phyloP scores from a whole-genome alignment of 257 asterid genomes.

The Penstemon newberryi region DNA sequence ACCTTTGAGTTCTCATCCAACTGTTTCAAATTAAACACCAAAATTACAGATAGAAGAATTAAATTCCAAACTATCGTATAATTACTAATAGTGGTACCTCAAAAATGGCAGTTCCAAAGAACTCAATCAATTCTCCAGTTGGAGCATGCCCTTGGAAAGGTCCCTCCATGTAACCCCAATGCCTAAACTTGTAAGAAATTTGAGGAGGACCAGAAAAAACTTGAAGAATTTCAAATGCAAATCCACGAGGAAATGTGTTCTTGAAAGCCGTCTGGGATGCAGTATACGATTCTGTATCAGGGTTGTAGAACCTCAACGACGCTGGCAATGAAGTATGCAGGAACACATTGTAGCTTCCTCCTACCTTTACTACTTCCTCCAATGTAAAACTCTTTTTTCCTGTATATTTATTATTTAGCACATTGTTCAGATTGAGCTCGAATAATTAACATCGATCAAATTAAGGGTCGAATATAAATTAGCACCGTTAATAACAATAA shows the following conservation, averaged over 20 bases:
- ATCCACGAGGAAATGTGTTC: conserved; percentile 60
- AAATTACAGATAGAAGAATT: neutral
- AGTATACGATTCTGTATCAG: conserved; percentile 53
- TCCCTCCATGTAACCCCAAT: conserved; percentile 79
- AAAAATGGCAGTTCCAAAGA: conserved; percentile 49
- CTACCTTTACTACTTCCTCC: conserved; percentile 44
- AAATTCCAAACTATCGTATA: neutral
- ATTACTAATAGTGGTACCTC: conserved; percentile 38
- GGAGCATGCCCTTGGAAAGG: conserved; percentile 57
- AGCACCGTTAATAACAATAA: conserved; percentile 40
- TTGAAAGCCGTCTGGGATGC: conserved; percentile 61
- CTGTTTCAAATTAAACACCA: conserved; percentile 19
- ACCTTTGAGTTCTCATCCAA: conserved; percentile 45
- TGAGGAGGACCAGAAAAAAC: conserved; percentile 78
- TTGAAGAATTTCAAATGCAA: conserved; percentile 59
- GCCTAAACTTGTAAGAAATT: conserved; percentile 68
- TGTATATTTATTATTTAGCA: neutral
- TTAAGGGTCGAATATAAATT: neutral
- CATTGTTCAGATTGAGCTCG: neutral
- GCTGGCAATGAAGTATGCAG: conserved; percentile 73
- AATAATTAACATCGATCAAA: too few relatives aligned
- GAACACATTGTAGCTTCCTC: conserved; percentile 78
- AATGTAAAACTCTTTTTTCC: conserved; percentile 40
- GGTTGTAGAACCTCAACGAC: conserved; percentile 45
- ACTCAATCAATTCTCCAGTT: conserved; percentile 59